phyloP scores from a whole-genome alignment of 306 rosid genomes.

The Hippophae tibetana region DNA sequence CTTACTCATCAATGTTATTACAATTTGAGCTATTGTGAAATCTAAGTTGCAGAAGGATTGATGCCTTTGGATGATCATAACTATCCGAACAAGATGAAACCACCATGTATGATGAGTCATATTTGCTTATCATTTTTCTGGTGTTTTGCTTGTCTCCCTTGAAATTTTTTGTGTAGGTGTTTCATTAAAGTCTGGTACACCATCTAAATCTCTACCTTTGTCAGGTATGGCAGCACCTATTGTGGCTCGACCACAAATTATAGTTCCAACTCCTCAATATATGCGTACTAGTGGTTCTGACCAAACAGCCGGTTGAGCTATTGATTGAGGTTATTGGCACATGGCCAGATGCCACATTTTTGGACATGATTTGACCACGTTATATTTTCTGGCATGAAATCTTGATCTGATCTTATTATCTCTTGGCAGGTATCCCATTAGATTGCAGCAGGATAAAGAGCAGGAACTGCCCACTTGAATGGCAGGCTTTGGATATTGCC shows the following conservation, averaged over 20 bases:
- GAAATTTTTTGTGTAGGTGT: background rate
- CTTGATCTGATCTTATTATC: slow-evolving; percentile 6
- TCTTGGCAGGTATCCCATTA: slow-evolving; percentile 49
- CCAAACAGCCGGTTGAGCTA: slow-evolving; percentile 19
- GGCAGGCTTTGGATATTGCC: slow-evolving; percentile 96
- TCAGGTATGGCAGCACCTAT: slow-evolving; percentile 17
- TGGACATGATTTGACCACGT: background rate
- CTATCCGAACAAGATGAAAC: too few species aligned
- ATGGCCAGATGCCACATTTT: too few species aligned
- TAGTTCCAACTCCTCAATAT: slow-evolving; percentile 19
- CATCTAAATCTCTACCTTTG: background rate
- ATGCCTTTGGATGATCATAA: too few species aligned
- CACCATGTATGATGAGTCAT: too few species aligned
- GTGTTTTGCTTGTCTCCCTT: background rate
- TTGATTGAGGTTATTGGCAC: slow-evolving; percentile 49
- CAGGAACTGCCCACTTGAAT: slow-evolving; percentile 93
- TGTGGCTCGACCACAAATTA: slow-evolving; percentile 10
- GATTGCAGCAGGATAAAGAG: slow-evolving; percentile 99
- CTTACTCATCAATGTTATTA: background rate
- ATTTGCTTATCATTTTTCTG: background rate
- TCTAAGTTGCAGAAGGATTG: too few species aligned
- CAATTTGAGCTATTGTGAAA: too few species aligned
- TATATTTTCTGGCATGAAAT: background rate
- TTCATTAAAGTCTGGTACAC: background rate
- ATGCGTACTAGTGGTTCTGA: slow-evolving; percentile 18